phyloP scores from a whole-genome alignment of 495 filamentous ascomycete species.

The Parachaetomium inaequale region DNA sequence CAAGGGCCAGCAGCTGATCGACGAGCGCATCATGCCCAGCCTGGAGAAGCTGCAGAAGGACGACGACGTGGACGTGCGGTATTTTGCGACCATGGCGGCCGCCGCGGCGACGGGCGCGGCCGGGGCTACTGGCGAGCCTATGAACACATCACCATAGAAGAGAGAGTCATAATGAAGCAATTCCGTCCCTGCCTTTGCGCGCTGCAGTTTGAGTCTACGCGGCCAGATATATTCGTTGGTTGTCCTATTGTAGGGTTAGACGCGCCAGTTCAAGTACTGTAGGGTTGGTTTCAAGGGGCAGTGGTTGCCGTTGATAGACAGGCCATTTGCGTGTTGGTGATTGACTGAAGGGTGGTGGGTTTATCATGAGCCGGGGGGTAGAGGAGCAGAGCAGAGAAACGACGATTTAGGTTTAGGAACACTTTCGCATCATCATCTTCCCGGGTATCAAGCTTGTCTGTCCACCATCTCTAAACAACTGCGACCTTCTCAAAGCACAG shows the following conservation, averaged over 20 bases:
- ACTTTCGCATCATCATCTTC: background rate
- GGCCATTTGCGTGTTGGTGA: background rate
- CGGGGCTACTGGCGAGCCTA: constrained; percentile 48
- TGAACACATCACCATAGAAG: constrained; percentile 58
- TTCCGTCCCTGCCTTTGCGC: constrained; percentile 16
- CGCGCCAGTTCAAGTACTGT: background rate
- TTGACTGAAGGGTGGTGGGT: background rate
- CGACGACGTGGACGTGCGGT: constrained; percentile 96
- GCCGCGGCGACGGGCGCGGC: constrained; percentile 33
- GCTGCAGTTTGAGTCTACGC: background rate
- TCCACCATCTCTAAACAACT: background rate
- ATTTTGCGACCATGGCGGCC: constrained; percentile 68
- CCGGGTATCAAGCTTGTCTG: constrained; percentile 9
- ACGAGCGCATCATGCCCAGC: constrained; percentile 81
- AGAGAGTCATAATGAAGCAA: constrained; percentile 32
- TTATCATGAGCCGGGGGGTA: background rate
- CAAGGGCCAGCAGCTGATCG: constrained; percentile 75
- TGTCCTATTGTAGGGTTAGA: background rate
- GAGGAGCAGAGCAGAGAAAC: background rate
- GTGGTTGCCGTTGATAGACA: background rate
- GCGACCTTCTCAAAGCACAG: constrained; percentile 62
- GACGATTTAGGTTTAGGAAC: background rate
- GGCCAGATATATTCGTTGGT: background rate
- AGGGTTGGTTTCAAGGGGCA: background rate
- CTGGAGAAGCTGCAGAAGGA: constrained; percentile 93